Base-by-base conservation (phyloP, 1,284 basidiomycete species). In the Rhizoctonia solani region DNA sequence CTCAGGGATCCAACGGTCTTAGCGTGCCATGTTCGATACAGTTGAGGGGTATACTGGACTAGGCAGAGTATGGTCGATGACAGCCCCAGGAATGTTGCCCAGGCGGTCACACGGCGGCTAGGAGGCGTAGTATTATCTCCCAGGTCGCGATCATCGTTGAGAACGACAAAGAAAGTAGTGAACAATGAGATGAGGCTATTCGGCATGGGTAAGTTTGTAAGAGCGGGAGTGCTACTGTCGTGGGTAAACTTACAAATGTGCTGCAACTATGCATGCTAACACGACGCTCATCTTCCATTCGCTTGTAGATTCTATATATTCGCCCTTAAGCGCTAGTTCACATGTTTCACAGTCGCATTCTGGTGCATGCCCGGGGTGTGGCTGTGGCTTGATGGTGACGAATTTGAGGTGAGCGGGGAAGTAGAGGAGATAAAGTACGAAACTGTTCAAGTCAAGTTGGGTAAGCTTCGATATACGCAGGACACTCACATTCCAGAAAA, bases 361-460 rank as follows among this genome's bases (percentile, higher is more conserved):
- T 16, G 68, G 61, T 8, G 50, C 44, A 39, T 70, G 69, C 30
- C 34, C 63, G 0, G 69, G 69, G 54, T 68, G 67, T 14, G 69
- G 67, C 37, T 63, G 46, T 5, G 70, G 65, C 29, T 61, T 69
- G 49, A 83, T 73, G 42, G 77, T 78, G 70, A 77, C 80, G 74
- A 88, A 92, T 76, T 94, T 93, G 72, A 89, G 85, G 72, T 92
- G 86, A 11, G 82, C 78, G 0, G 95, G 95, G 75, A 94, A 99
- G 82, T 95, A 99, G 50, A 91, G 79, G 77, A 99, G 89, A 79
- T 92, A 99, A 2, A 98, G 84, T 0, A 95, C 83, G 68, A 97
- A 82, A 53, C 94, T 97, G 73, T 6, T 3, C 29, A 32, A 68
- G 23, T 53, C 30, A 4, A n/a, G n/a, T n/a, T n/a, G n/a, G n/a